Base-by-base conservation (phyloP, 305 asterid genomes). In the Fraxinus sp. region DNA sequence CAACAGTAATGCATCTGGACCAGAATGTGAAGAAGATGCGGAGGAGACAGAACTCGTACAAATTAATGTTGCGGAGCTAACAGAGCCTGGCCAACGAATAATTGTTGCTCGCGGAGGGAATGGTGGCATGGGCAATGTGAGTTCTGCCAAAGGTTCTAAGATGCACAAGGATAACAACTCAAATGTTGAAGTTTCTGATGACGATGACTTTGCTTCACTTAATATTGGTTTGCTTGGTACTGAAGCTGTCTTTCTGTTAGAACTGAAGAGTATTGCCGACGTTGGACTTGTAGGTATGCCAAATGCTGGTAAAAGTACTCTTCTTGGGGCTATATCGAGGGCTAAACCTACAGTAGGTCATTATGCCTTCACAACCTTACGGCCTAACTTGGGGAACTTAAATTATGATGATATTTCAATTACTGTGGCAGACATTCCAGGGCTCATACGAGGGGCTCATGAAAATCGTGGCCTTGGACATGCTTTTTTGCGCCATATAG, bases 281-380 rank as follows among this genome's bases (percentile, higher is more conserved):
- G 95, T 96, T 82, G 99, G 98, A 82, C 93, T 96, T 46, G 97
- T 96, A 9, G 99, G 98, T 75, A 92, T 96, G 92, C 99, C 99
- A 20, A 96, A 94, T 86, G 98, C 98, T 5, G 98, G 98, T 20
- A 96, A 94, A 88, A 96, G 98, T 90, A 96, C 98, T 72, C 97
- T 96, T 83, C 98, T 96, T 13, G 97, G 97, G 18, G 97, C 98
- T 5, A 77, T 93, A 78, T 96, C 98, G 22, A 87, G 95, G 88
- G 99, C 99, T 81, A 91, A 79, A 86, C 99, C 98, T 39, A 55
- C 85, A 20, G 91, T 94, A 14, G 98, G 97, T 79, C 92, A 96
- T 84, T 96, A 92, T 84, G 97, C 99, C 59, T 94, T 96, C 95
- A 94, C 99, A 44, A 96, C 98, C 4, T 85, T 96, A 78, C 88